Conservation (phyloP, 108 stramenopile genomes). For the Thalassiosira profunda region DNA sequence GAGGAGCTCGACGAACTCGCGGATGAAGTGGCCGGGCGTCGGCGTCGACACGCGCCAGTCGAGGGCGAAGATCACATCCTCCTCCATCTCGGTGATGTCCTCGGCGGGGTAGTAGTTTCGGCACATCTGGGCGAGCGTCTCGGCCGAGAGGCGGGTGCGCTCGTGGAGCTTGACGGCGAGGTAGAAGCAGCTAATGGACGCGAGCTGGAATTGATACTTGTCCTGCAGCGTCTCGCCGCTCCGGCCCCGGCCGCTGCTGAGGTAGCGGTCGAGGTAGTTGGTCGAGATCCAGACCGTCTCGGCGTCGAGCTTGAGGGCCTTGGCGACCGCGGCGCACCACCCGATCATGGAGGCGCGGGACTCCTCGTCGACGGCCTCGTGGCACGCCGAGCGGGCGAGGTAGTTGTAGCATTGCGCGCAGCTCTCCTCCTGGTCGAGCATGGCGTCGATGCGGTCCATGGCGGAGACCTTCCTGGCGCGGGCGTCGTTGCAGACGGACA, state of each 20-base stretch:
- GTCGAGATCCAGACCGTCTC: background rate
- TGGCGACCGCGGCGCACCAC: background rate
- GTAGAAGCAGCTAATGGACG: background rate
- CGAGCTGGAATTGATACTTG: background rate
- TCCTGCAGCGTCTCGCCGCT: background rate
- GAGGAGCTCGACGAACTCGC: background rate
- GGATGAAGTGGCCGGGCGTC: background rate
- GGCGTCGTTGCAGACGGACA: too few species aligned
- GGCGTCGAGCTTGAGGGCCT: background rate
- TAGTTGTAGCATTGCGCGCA: background rate
- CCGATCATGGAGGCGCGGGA: background rate
- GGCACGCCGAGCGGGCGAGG: background rate
- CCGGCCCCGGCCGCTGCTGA: background rate
- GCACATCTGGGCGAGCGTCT: background rate
- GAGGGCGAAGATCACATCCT: background rate
- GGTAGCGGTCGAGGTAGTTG: background rate
- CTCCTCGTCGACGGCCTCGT: background rate
- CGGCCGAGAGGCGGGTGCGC: background rate
- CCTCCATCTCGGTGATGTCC: background rate
- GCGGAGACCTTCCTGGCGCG: too few species aligned
- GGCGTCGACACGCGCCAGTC: background rate
- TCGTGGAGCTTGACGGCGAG: background rate
- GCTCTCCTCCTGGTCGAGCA: background rate
- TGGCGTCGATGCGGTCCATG: background rate
- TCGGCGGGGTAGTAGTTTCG: background rate